Percentiles rank a stretch among this genome's conserved stretches.
Evolutionary conservation across 331 rosid species (phyloP).

Genomic region (Malus hybrid): DNA sequence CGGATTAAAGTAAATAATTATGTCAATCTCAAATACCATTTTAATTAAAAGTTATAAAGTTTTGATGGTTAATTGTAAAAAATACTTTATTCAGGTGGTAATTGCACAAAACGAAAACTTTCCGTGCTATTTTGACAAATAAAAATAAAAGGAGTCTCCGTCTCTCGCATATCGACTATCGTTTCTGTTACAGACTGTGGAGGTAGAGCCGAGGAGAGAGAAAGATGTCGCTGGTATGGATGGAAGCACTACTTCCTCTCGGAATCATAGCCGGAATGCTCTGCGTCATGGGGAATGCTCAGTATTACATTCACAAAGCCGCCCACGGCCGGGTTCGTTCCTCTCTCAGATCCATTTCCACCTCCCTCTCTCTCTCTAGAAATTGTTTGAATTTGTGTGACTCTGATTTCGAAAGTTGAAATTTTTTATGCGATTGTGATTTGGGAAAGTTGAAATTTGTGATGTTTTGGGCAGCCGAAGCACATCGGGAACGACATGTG

Average conservation of each 20-base stretch:
- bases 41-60: too few species aligned
- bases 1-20: too few species aligned
- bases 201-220: not conserved
- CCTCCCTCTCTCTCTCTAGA: not conserved
- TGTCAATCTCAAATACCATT: too few species aligned
- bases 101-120: not conserved
- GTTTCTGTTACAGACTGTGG: not conserved
- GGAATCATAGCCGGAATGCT: constrained; percentile 76
- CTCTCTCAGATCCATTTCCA: not conserved
- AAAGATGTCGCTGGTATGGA: constrained; percentile 50
- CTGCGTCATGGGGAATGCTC: constrained; percentile 84
- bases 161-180: not conserved
- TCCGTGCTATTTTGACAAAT: not conserved
- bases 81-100: too few species aligned
- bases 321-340: constrained; percentile 63
- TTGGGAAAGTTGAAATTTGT: not conserved
- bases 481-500: constrained; percentile 87
- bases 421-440: not conserved
- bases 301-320: constrained; percentile 77
- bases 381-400: not conserved
- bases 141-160: not conserved
- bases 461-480: constrained; percentile 57
- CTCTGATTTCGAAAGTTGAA: not conserved
- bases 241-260: constrained; percentile 65
- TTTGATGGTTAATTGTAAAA: too few species aligned